Percentiles rank a stretch among this genome's conserved stretches.
phyloP scores from a whole-genome alignment of 805 yeast species.

The Pichia heedii region DNA sequence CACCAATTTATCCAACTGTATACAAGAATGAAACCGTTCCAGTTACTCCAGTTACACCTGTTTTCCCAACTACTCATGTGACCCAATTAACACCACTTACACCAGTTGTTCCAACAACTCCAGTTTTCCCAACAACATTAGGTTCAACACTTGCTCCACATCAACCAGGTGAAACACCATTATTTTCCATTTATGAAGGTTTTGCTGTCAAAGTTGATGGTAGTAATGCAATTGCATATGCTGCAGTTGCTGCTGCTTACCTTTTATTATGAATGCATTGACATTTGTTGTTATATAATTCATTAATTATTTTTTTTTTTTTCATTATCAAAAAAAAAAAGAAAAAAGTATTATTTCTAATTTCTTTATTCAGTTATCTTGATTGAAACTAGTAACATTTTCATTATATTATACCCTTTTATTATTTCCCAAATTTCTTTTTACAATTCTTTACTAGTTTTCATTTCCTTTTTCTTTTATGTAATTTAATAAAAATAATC shows the following conservation, averaged over 20 bases:
- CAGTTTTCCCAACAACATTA: slow-evolving; percentile 1
- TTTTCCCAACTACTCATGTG: background rate
- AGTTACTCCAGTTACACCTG: background rate
- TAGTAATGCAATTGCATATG: slow-evolving; percentile 1
- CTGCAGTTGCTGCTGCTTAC: slow-evolving; percentile 1
- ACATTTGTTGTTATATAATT: too few relatives aligned
- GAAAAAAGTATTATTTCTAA: too few relatives aligned
- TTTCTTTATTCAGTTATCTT: too few relatives aligned
- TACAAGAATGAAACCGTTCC: background rate
- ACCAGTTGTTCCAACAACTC: background rate
- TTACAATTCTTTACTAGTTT: too few relatives aligned
- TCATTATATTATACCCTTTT: too few relatives aligned
- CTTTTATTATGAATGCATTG: background rate
- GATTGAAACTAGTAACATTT: too few relatives aligned
- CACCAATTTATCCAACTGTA: slow-evolving; percentile 1
- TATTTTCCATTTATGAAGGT: slow-evolving; percentile 2
- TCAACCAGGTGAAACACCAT: background rate
- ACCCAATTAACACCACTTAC: background rate
- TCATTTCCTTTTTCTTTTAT: too few relatives aligned
- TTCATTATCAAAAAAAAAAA: too few relatives aligned
- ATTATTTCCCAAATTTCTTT: too few relatives aligned
- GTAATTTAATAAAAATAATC: too few relatives aligned
- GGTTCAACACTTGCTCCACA: background rate
- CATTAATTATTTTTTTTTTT: background rate
- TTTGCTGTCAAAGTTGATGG: background rate